Percentiles rank a stretch among this genome's conserved stretches.
These are phyloP conservation scores for Marchantia paleacea DNA, from an alignment of 225 moss, liverwort and hornwort genomes.

Conservation along the genomic window DNA sequence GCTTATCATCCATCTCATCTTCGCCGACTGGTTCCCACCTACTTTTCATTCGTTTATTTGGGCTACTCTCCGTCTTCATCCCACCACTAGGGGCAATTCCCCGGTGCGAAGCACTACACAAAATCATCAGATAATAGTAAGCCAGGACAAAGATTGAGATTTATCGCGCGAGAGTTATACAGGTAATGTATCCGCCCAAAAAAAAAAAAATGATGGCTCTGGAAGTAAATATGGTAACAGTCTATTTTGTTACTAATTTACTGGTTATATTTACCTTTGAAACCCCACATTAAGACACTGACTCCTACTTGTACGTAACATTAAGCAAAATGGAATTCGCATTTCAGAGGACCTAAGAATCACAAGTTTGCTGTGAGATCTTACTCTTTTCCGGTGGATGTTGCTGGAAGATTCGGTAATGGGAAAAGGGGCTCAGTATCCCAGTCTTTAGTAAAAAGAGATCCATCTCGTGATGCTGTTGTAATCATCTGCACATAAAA, in stretches of 20 bases:
- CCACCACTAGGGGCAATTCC: slow-evolving; percentile 28
- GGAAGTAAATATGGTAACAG: too few relatives aligned
- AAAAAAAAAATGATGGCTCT: too few relatives aligned
- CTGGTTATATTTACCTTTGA: too few relatives aligned
- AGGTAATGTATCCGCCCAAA: not conserved
- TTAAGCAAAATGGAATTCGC: too few relatives aligned
- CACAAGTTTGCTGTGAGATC: not conserved
- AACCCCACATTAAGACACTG: too few relatives aligned
- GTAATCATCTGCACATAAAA: slow-evolving; percentile 75
- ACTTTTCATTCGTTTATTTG: slow-evolving; percentile 54
- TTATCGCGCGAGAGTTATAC: too few relatives aligned
- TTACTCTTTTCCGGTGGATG: slow-evolving; percentile 42
- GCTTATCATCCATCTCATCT: slow-evolving; percentile 54
- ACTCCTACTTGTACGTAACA: too few relatives aligned
- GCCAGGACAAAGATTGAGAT: too few relatives aligned
- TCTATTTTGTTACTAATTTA: too few relatives aligned
- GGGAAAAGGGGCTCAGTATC: slow-evolving; percentile 95
- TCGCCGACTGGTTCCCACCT: slow-evolving; percentile 67
- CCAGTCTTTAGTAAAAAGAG: slow-evolving; percentile 86
- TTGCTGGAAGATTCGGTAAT: slow-evolving; percentile 48
- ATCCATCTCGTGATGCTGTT: slow-evolving; percentile 74
- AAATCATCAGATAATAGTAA: not conserved
- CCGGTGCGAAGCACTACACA: slow-evolving; percentile 37
- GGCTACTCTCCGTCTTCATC: slow-evolving; percentile 51
- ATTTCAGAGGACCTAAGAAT: too few relatives aligned